Base-by-base conservation (phyloP, 2,329 filamentous ascomycete genomes). In the Knufia fluminis region DNA sequence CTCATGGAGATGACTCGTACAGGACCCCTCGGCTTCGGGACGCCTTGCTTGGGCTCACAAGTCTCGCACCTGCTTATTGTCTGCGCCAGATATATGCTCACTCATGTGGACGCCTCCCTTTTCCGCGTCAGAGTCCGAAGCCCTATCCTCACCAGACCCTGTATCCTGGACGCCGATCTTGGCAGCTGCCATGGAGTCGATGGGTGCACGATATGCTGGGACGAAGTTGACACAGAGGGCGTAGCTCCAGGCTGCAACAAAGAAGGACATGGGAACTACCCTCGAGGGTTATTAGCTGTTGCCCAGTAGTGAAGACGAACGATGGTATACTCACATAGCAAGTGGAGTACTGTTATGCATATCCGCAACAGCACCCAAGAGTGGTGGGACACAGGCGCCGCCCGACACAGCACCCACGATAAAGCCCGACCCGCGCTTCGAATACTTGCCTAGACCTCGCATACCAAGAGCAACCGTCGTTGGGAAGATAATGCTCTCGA, bases 401-500 rank as follows among this genome's bases (percentile, higher is more conserved):
- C 50, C 44, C 12, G 77, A 71, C 0, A 89, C 83, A 57, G 82
- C 85, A 4, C 72, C 82, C 2, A 87, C 76, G 55, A 94, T 80
- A 62, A 79, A 83, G 1, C 84, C 83, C 1, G 79, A 81, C 1
- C 85, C 86, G 50, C 84, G 77, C 70, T 89, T 88, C 23, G 82
- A 85, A 67, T 90, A 82, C 14, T 80, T 76, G 3, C 86, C 86
- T 1, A 89, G 72, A 1, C 84, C 85, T 17, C 86, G 79, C 52
- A 94, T 80, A 1, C 85, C 85, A 10, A 92, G 74, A 2, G 85
- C 81, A 55, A 89, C 88, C 50, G 92, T 81, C 1, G 90, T 80
- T 0, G 88, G 88, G 72, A 86, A 94, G 57, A 86, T 79, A 41
- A 88, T 86, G 0, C 82, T 85, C 64, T 90, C 86, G 60, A 85